Percentiles rank a stretch among this genome's conserved stretches.
Conservation (phyloP, 2,329 filamentous ascomycete species). For the Sclerotinia minor region DNA sequence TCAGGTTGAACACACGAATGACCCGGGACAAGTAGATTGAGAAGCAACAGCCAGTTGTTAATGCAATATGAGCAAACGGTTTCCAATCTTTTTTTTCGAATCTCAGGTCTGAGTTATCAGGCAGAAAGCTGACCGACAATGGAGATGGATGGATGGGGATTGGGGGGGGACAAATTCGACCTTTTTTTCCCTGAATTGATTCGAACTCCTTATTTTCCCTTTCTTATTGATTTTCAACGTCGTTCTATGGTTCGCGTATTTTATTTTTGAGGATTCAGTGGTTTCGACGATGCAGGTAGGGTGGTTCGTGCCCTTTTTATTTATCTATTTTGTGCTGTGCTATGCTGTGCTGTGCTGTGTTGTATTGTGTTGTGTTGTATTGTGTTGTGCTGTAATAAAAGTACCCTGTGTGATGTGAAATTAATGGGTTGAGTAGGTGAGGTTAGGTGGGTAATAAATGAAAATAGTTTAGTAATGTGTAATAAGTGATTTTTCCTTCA, state of each 20-base stretch:
- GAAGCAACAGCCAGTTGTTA: background rate
- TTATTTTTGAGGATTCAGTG: background rate
- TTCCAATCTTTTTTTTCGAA: conserved; percentile 7
- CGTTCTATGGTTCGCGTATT: background rate
- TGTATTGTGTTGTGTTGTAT: too few species aligned
- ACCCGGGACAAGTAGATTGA: conserved; percentile 1
- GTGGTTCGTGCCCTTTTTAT: conserved; percentile 5
- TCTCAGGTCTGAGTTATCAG: background rate
- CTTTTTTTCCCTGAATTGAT: background rate
- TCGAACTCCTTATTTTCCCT: background rate
- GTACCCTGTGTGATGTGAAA: background rate
- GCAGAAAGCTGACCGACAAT: conserved; percentile 2
- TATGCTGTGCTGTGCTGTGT: too few species aligned
- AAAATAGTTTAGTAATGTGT: too few species aligned
- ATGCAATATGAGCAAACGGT: conserved; percentile 14
- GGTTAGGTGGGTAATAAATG: too few species aligned
- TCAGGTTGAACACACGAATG: conserved; percentile 7
- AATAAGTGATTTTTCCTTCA: too few species aligned
- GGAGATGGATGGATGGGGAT: background rate
- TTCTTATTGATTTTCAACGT: background rate
- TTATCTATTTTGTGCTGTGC: background rate
- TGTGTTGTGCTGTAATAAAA: background rate
- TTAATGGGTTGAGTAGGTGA: background rate
- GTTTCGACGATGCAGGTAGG: conserved; percentile 7
- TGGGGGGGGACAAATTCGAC: background rate